A percentile compares a stretch with the other conserved stretches of the same genome.
These are phyloP conservation scores for Miamiensis avidus DNA, from an alignment of 169 alveolate genomes.

Conservation along the genomic window DNA sequence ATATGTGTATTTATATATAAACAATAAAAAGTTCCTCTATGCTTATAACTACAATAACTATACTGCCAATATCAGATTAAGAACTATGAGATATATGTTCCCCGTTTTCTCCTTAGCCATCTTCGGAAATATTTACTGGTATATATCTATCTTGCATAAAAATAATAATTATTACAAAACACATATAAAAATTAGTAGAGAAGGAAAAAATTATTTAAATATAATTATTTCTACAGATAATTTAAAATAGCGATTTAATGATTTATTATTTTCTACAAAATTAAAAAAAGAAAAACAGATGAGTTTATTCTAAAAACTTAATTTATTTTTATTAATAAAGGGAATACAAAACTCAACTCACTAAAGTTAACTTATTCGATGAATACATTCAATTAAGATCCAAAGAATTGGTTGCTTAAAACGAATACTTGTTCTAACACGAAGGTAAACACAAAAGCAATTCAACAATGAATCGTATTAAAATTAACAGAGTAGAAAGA, in stretches of 20 bases:
- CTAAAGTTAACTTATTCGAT: slow-evolving; percentile 68
- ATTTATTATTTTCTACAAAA: too few species aligned
- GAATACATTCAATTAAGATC: slow-evolving; percentile 74
- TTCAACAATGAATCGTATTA: too few species aligned
- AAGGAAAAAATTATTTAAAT: too few species aligned
- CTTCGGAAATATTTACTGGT: slow-evolving; percentile 41
- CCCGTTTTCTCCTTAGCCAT: slow-evolving; percentile 37
- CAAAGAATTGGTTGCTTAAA: slow-evolving; percentile 65
- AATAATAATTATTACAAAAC: neutral
- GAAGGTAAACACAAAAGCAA: slow-evolving; percentile 35
- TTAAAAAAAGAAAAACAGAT: neutral
- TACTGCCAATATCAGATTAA: slow-evolving; percentile 45
- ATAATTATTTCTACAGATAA: too few species aligned
- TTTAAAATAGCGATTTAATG: too few species aligned
- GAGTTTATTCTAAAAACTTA: neutral
- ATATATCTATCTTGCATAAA: neutral
- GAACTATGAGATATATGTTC: slow-evolving; percentile 47
- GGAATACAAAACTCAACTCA: slow-evolving; percentile 65
- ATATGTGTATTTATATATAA: too few species aligned
- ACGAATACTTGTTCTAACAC: slow-evolving; percentile 59
- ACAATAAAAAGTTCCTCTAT: slow-evolving; percentile 63
- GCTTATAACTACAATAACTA: slow-evolving; percentile 63
- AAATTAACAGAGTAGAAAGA: too few species aligned
- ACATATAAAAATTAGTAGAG: neutral
- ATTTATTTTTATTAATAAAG: neutral